Percentiles rank a stretch among this genome's conserved stretches.
phyloP scores from a whole-genome alignment of 805 yeast genomes.

The Nakazawaea holstii region DNA sequence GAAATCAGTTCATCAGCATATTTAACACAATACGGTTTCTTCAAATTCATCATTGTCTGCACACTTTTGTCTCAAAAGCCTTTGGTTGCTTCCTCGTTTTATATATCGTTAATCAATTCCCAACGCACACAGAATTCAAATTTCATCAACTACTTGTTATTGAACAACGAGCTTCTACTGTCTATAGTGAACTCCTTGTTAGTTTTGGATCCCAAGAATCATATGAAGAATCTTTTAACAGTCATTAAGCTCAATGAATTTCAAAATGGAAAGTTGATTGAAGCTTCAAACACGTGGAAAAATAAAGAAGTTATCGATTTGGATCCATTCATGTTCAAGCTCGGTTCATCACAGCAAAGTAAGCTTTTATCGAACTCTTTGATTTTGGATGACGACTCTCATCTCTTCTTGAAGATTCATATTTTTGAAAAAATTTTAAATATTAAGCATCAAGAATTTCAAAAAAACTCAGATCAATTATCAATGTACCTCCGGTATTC shows the following conservation, averaged over 20 bases:
- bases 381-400: slow-evolving; percentile 1
- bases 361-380: slow-evolving; percentile 2
- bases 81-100: slow-evolving; percentile 7
- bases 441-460: not conserved
- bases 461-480: slow-evolving; percentile 9
- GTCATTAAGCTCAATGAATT: slow-evolving; percentile 3
- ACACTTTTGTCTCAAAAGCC: slow-evolving; percentile 1
- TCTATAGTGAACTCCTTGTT: slow-evolving; percentile 8
- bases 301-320: not conserved
- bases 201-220: slow-evolving; percentile 8
- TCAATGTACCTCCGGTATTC: slow-evolving; percentile 22
- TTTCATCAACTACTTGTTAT: slow-evolving; percentile 3
- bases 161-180: slow-evolving; percentile 7
- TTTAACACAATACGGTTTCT: slow-evolving; percentile 3
- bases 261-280: slow-evolving; percentile 5
- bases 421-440: slow-evolving; percentile 5
- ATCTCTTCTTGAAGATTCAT: slow-evolving; percentile 1
- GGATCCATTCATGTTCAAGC: slow-evolving; percentile 1
- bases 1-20: not conserved
- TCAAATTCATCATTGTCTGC: slow-evolving; percentile 4
- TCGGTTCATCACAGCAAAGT: not conserved
- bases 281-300: not conserved
- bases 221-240: slow-evolving; percentile 1
- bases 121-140: not conserved
- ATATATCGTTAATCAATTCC: not conserved